A percentile compares a stretch with the other conserved stretches of the same genome.
phyloP scores from a whole-genome alignment of 2,329 filamentous ascomycete genomes.

The Ascochyta lentis region DNA sequence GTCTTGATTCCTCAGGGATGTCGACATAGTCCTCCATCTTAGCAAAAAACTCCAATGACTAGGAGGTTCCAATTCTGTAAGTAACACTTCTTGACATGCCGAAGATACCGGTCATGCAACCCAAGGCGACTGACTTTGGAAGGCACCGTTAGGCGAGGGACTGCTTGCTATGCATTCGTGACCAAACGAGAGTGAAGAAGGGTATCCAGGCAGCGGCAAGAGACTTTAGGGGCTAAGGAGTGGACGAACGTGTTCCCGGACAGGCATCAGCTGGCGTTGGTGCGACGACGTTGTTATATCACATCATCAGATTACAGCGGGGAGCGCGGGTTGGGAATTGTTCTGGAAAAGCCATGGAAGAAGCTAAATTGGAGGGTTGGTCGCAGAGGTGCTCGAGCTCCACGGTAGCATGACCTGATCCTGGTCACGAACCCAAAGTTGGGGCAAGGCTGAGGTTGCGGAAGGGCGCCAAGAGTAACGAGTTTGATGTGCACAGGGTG shows the following conservation, averaged over 20 bases:
- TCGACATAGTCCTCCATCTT: conserved; percentile 46
- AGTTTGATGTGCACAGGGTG: conserved; percentile 40
- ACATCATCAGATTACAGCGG: conserved; percentile 46
- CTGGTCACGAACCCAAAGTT: conserved; percentile 42
- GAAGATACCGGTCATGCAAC: conserved; percentile 17
- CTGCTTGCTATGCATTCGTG: conserved; percentile 4
- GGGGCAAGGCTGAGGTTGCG: conserved; percentile 46
- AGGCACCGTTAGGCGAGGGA: conserved; percentile 1
- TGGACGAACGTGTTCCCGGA: conserved; percentile 43
- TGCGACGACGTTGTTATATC: conserved; percentile 46
- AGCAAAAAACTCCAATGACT: conserved; percentile 21
- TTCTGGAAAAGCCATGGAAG: conserved; percentile 49
- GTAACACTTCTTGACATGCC: conserved; percentile 29
- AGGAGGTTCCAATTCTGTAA: conserved; percentile 15
- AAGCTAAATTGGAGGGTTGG: conserved; percentile 41
- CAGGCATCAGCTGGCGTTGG: conserved; percentile 40
- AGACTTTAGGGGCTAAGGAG: conserved; percentile 35
- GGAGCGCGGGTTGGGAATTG: conserved; percentile 44
- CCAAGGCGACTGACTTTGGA: conserved; percentile 7
- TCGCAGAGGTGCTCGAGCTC: conserved; percentile 40
- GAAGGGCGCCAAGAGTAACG: conserved; percentile 31
- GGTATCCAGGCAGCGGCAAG: conserved; percentile 29
- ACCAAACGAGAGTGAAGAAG: conserved; percentile 23
- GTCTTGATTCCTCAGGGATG: conserved; percentile 48
- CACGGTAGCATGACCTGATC: conserved; percentile 34